phyloP scores from a whole-genome alignment of 768 basidiomycete genomes.

The Tubosaeta brunneosetosa region DNA sequence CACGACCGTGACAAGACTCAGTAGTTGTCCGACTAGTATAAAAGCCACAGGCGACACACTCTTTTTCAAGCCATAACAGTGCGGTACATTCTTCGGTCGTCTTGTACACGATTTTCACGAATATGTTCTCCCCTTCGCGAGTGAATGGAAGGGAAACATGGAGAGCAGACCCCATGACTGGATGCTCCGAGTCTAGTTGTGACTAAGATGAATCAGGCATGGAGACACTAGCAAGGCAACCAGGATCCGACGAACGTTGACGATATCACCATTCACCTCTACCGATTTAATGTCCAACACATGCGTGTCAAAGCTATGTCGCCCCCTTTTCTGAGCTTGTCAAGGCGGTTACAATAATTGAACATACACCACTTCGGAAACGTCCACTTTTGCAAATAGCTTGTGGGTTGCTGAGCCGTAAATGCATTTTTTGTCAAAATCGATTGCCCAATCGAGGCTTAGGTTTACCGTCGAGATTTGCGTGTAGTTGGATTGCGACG shows the following conservation, averaged over 20 bases:
- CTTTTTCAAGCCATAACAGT: slow-evolving; percentile 83
- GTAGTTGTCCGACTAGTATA: neutral
- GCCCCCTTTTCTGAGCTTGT: neutral
- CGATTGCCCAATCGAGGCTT: slow-evolving; percentile 52
- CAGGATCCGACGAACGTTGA: slow-evolving; percentile 37
- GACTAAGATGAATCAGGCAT: slow-evolving; percentile 34
- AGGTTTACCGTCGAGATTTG: slow-evolving; percentile 46
- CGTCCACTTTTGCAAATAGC: slow-evolving; percentile 36
- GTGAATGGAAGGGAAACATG: slow-evolving; percentile 47
- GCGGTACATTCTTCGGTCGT: slow-evolving; percentile 76
- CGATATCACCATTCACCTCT: slow-evolving; percentile 43
- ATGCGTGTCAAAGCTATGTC: slow-evolving; percentile 44
- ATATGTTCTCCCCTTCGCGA: slow-evolving; percentile 32
- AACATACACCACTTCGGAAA: slow-evolving; percentile 41
- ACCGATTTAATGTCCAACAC: slow-evolving; percentile 52
- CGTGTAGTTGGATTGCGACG: slow-evolving; percentile 56
- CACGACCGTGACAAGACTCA: neutral
- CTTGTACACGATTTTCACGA: slow-evolving; percentile 57
- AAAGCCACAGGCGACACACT: slow-evolving; percentile 36
- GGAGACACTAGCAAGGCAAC: neutral
- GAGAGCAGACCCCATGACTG: slow-evolving; percentile 74
- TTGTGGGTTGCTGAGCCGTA: slow-evolving; percentile 45
- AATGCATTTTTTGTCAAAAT: slow-evolving; percentile 46
- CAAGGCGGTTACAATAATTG: neutral
- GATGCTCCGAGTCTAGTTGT: slow-evolving; percentile 51